Percentiles rank a stretch among this genome's conserved stretches.
Conservation (phyloP, 163 green algal species). For the Scenedesmus sp. region DNA sequence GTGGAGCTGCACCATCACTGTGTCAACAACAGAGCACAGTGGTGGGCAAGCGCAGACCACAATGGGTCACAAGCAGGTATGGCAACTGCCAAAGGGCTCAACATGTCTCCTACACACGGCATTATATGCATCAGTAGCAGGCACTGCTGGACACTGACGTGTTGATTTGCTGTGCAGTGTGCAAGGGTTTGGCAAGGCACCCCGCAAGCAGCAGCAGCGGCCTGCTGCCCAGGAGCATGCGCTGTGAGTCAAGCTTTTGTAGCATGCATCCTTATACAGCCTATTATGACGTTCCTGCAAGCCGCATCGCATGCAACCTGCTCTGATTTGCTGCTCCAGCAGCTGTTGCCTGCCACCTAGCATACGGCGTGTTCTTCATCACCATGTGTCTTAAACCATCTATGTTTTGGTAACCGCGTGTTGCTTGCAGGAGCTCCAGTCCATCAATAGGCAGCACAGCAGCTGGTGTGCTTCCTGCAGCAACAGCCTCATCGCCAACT, state of each 20-base stretch:
- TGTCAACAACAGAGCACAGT: neutral
- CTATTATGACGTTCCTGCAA: neutral
- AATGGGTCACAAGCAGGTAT: slow-evolving; percentile 45
- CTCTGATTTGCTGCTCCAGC: neutral
- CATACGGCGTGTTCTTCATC: neutral
- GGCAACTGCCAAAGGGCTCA: neutral
- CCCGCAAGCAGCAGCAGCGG: slow-evolving; percentile 24
- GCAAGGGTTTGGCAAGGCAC: slow-evolving; percentile 17
- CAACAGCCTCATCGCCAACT: neutral
- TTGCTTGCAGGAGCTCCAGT: neutral
- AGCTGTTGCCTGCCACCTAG: neutral
- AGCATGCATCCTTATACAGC: neutral
- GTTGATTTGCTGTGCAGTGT: slow-evolving; percentile 10
- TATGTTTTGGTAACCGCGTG: neutral
- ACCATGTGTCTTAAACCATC: neutral
- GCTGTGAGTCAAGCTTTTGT: neutral
- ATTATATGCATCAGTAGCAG: too few species aligned
- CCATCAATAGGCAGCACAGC: neutral
- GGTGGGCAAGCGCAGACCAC: neutral
- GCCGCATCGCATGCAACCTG: neutral
- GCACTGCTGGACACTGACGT: neutral
- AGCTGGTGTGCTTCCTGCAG: neutral
- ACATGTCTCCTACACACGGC: neutral
- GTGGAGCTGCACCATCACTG: neutral
- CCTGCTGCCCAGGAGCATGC: neutral